These are phyloP conservation scores for Beauveria bassiana DNA, from an alignment of 2,329 filamentous ascomycete species.

Conservation along the genomic window DNA sequence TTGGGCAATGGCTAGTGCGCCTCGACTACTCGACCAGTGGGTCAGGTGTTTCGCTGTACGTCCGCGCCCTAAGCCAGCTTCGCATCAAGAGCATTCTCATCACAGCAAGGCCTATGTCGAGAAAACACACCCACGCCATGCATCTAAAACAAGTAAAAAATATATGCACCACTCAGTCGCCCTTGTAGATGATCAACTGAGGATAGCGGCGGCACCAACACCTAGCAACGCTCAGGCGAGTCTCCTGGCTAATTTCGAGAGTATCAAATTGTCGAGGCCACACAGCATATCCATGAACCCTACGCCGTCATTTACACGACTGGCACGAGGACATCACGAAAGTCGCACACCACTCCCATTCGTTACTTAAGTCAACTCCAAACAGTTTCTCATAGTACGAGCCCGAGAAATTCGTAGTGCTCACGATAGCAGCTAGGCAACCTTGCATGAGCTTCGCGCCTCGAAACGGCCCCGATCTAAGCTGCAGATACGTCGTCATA, in stretches of 20 bases:
- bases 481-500: conserved; percentile 9
- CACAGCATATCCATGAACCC: not conserved
- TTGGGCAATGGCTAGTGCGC: not conserved
- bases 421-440: not conserved
- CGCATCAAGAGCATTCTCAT: no score
- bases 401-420: conserved; percentile 22
- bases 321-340: conserved; percentile 25
- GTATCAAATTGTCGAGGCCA: not conserved
- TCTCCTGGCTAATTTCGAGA: not conserved
- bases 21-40: not conserved
- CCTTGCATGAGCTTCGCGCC: not conserved
- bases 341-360: conserved; percentile 29
- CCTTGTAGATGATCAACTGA: not conserved
- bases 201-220: not conserved
- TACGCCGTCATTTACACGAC: conserved; percentile 11
- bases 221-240: not conserved
- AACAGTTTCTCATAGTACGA: conserved; percentile 22
- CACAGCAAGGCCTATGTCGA: not conserved
- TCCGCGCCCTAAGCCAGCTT: not conserved
- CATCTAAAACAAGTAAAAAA: no score
- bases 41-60: not conserved
- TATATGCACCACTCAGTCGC: no score
- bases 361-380: conserved; percentile 25
- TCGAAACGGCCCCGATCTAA: conserved; percentile 4
- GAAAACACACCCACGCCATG: not conserved